Evolutionary conservation across 2,329 filamentous ascomycete species (phyloP).

Genomic region (Gremmenia infestans): DNA sequence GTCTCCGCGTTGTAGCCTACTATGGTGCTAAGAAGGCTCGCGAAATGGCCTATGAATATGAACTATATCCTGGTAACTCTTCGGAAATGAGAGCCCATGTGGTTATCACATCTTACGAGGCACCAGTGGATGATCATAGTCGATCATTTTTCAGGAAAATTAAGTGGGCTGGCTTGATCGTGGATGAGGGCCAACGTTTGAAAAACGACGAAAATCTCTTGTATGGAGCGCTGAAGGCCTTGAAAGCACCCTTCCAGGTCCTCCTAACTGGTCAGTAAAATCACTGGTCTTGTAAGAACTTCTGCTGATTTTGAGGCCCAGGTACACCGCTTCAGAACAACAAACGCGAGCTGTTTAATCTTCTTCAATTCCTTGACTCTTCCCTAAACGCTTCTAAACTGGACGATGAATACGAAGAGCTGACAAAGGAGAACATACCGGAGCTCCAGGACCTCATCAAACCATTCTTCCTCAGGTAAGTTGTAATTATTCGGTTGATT

Average conservation of each 20-base stretch:
- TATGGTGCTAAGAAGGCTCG: constrained; percentile 74
- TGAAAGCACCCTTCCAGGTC: constrained; percentile 78
- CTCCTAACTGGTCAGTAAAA: constrained; percentile 61
- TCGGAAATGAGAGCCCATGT: constrained; percentile 79
- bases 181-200: constrained; percentile 91
- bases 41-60: constrained; percentile 72
- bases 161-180: constrained; percentile 81
- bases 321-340: constrained; percentile 92
- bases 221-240: constrained; percentile 66
- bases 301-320: constrained; percentile 17
- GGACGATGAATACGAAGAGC: constrained; percentile 69
- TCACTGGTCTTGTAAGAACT: neutral
- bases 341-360: constrained; percentile 87
- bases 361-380: constrained; percentile 87
- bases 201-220: constrained; percentile 88
- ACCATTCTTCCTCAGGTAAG: constrained; percentile 54
- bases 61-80: constrained; percentile 68
- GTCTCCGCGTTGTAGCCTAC: constrained; percentile 83
- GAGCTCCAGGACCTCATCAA: constrained; percentile 80
- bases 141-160: constrained; percentile 62
- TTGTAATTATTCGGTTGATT: neutral
- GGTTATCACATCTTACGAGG: constrained; percentile 93
- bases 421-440: constrained; percentile 77
- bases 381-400: constrained; percentile 64
- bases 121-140: constrained; percentile 68